Conservation (phyloP, 306 rosid species). For the Begonia loranthoides region DNA sequence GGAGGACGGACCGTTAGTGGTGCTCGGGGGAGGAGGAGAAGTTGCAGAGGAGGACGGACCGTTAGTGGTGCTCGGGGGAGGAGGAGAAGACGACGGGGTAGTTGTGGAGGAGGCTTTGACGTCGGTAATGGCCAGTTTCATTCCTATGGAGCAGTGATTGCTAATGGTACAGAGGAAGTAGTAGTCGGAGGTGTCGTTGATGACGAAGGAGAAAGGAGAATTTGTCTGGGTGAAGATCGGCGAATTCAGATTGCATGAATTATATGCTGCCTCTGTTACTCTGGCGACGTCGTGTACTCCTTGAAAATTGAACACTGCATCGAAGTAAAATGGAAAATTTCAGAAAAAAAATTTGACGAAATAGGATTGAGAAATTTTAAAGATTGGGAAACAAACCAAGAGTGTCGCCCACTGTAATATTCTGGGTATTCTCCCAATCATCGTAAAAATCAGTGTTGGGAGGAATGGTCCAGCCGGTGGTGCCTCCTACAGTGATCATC, state of each 20-base stretch:
- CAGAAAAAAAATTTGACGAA: neutral
- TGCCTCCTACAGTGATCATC: slow-evolving; percentile 21
- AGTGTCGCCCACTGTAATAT: slow-evolving; percentile 18
- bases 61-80: too few relatives aligned
- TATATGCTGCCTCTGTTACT: slow-evolving; percentile 6
- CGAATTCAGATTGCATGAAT: neutral
- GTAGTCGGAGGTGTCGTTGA: slow-evolving; percentile 4
- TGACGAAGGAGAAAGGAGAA: slow-evolving; percentile 13
- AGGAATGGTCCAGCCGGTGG: slow-evolving; percentile 31
- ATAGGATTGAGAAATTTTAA: neutral
- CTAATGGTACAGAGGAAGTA: slow-evolving; percentile 22
- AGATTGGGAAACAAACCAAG: slow-evolving; percentile 16
- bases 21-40: too few relatives aligned
- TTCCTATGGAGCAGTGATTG: slow-evolving; percentile 33
- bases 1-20: too few relatives aligned
- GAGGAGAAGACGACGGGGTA: slow-evolving; percentile 8
- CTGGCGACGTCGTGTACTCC: neutral
- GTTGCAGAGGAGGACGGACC: too few relatives aligned
- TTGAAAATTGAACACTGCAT: slow-evolving; percentile 18
- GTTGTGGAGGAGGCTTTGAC: slow-evolving; percentile 7
- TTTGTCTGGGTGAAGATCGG: neutral
- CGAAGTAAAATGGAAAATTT: neutral
- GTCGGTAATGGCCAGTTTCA: slow-evolving; percentile 26
- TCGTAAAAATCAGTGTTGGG: slow-evolving; percentile 20
- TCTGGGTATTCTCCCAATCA: slow-evolving; percentile 20